phyloP scores from a whole-genome alignment of 164 flowering plant genomes.

The Vitis cinerea region DNA sequence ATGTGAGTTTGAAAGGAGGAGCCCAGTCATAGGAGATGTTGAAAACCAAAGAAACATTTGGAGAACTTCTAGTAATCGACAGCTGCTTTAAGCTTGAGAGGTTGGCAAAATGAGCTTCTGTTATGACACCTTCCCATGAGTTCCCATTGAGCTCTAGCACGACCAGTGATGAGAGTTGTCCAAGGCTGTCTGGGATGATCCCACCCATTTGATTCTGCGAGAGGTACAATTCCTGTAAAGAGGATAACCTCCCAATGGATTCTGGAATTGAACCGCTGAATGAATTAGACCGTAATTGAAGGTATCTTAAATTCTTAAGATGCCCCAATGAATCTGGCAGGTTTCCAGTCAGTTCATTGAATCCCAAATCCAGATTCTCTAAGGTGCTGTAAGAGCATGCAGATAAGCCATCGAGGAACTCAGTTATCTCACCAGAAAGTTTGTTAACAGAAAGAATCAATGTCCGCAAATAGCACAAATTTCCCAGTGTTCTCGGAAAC shows the following conservation, averaged over 20 bases:
- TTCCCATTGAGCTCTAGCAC: slow-evolving; percentile 5
- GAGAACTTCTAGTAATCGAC: too few species aligned
- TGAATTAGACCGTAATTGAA: slow-evolving; percentile 5
- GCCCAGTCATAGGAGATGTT: slow-evolving; percentile 6
- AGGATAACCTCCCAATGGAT: slow-evolving; percentile 14
- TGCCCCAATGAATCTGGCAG: slow-evolving; percentile 15
- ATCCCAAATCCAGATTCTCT: slow-evolving; percentile 4
- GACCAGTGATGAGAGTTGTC: slow-evolving; percentile 11
- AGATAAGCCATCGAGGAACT: slow-evolving; percentile 1
- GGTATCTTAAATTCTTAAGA: slow-evolving; percentile 3
- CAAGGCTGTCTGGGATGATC: slow-evolving; percentile 14
- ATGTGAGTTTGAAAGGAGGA: too few species aligned
- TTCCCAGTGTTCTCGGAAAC: slow-evolving; percentile 2
- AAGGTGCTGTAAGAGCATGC: background rate
- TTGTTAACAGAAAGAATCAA: slow-evolving; percentile 1
- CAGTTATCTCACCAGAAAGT: slow-evolving; percentile 3
- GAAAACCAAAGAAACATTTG: background rate
- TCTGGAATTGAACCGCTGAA: slow-evolving; percentile 16
- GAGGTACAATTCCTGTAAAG: slow-evolving; percentile 1
- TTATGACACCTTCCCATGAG: slow-evolving; percentile 11
- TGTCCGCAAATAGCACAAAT: slow-evolving; percentile 4
- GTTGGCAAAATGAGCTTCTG: slow-evolving; percentile 19
- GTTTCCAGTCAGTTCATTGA: slow-evolving; percentile 7
- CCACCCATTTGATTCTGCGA: slow-evolving; percentile 10
- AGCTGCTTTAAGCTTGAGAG: background rate